A percentile compares a stretch with the other conserved stretches of the same genome.
phyloP scores from a whole-genome alignment of 768 basidiomycete genomes.

The Glaciozyma antarctica region DNA sequence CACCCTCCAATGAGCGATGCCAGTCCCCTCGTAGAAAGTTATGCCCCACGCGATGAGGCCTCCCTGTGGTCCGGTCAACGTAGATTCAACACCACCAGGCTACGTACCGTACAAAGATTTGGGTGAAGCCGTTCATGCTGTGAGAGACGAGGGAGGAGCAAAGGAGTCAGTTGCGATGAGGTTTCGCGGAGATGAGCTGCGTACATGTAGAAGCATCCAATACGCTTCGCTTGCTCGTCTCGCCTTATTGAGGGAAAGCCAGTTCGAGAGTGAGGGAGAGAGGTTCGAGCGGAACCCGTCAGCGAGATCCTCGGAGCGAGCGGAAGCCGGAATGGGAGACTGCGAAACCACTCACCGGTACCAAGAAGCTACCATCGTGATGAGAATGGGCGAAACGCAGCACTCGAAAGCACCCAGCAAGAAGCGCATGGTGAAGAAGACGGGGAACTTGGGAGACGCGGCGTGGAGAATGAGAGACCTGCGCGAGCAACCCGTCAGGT shows the following conservation, averaged over 20 bases:
- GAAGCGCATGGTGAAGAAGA: conserved; percentile 56
- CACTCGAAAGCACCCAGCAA: conserved; percentile 48
- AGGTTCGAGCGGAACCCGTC: background rate
- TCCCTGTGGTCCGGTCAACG: conserved; percentile 44
- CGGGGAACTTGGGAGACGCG: conserved; percentile 50
- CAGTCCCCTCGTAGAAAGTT: conserved; percentile 47
- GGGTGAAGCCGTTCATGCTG: conserved; percentile 1
- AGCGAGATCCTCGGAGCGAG: background rate
- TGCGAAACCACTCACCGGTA: background rate
- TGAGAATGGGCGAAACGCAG: conserved; percentile 56
- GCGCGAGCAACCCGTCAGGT: conserved; percentile 25
- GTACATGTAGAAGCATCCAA: conserved; percentile 62
- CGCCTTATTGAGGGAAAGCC: conserved; percentile 59
- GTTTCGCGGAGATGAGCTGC: conserved; percentile 36
- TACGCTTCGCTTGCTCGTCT: conserved; percentile 54
- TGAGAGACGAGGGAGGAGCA: background rate
- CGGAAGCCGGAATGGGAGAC: background rate
- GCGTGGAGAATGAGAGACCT: conserved; percentile 54
- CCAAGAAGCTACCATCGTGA: conserved; percentile 42
- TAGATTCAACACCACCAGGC: conserved; percentile 29
- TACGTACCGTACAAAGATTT: background rate
- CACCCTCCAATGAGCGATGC: conserved; percentile 52
- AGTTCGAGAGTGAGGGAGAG: conserved; percentile 34
- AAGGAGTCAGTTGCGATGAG: conserved; percentile 9
- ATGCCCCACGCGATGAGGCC: conserved; percentile 55